These are phyloP conservation scores for Calonectria pauciramosa DNA, from an alignment of 2,329 filamentous ascomycete species.

Conservation along the genomic window DNA sequence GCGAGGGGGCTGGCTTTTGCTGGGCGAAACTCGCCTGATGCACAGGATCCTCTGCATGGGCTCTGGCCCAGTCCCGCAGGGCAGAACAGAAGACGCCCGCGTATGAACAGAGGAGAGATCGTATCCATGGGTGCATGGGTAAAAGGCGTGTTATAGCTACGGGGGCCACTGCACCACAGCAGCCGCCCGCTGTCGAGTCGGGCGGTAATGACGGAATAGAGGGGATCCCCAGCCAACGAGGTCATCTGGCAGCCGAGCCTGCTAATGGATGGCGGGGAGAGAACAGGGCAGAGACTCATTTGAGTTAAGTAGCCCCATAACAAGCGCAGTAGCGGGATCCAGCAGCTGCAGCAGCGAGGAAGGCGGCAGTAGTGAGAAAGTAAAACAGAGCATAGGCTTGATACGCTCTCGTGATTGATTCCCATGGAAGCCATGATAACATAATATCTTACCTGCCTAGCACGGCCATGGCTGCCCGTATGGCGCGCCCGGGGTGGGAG, in stretches of 20 bases:
- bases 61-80: not conserved
- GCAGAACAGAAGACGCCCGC: constrained; percentile 2
- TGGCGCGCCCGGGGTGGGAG: not conserved
- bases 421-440: constrained; percentile 8
- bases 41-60: not conserved
- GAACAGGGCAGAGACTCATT: constrained; percentile 6
- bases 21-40: constrained; percentile 22
- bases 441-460: constrained; percentile 2
- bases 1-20: constrained; percentile 1
- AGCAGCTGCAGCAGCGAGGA: constrained; percentile 8
- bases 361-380: not conserved
- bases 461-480: not conserved
- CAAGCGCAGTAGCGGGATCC: constrained; percentile 5
- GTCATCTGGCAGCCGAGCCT: constrained; percentile 6
- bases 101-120: not conserved
- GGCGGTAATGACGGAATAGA: constrained; percentile 10
- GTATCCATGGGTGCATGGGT: not conserved
- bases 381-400: constrained; percentile 1
- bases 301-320: constrained; percentile 7
- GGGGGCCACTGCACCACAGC: not conserved
- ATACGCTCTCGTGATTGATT: constrained; percentile 40
- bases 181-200: not conserved
- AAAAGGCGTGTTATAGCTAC: not conserved
- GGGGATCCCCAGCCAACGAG: constrained; percentile 15
- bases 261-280: constrained; percentile 13